These are phyloP conservation scores for Diplodia scrobiculata DNA, from an alignment of 2,329 filamentous ascomycete genomes.

Conservation along the genomic window DNA sequence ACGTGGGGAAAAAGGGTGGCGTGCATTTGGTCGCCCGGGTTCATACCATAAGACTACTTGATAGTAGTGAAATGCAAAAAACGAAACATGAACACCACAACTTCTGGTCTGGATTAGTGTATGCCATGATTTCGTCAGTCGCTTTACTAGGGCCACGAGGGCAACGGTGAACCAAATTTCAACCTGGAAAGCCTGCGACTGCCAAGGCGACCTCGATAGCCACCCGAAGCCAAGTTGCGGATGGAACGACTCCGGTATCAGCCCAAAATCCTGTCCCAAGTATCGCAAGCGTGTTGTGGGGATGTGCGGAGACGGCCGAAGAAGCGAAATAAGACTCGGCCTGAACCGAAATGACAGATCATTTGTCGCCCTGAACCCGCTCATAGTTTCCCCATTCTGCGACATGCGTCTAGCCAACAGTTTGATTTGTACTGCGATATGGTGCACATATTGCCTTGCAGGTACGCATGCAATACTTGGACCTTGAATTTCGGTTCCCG, in stretches of 20 bases:
- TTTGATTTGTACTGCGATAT: background rate
- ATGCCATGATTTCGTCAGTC: background rate
- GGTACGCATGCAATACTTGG: no score
- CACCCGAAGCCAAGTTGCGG: background rate
- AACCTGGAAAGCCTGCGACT: background rate
- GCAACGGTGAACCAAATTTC: background rate
- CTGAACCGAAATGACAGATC: constrained; percentile 11
- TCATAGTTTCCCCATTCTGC: background rate
- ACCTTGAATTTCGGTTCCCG: constrained; percentile 11
- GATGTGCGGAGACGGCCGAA: constrained; percentile 3
- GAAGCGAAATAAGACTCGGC: constrained; percentile 18
- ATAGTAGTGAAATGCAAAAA: constrained; percentile 28
- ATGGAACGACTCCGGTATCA: background rate
- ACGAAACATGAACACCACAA: constrained; percentile 29
- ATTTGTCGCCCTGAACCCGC: background rate
- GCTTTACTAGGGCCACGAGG: background rate
- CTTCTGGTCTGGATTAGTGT: background rate
- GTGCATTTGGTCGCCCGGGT: constrained; percentile 30
- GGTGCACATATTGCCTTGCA: background rate
- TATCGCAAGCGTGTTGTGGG: background rate
- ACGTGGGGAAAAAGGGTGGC: constrained; percentile 29
- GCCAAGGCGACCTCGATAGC: background rate
- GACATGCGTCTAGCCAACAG: background rate
- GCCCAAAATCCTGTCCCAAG: background rate
- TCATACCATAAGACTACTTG: constrained; percentile 29